Percentiles rank a stretch among this genome's conserved stretches.
phyloP scores from a whole-genome alignment of 2,329 filamentous ascomycete species.

The Cucurbitaria berberidis region DNA sequence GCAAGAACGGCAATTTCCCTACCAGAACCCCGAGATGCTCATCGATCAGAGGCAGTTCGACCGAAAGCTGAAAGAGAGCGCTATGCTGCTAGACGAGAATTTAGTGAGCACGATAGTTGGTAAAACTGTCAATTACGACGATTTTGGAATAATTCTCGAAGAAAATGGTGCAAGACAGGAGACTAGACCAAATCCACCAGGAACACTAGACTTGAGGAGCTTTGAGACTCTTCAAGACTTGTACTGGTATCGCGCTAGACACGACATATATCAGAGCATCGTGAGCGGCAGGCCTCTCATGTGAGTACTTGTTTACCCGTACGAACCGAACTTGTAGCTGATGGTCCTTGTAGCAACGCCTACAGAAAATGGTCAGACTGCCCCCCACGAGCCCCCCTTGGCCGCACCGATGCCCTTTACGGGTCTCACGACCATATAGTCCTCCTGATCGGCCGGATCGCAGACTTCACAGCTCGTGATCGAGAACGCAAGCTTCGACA shows the following conservation, averaged over 20 bases:
- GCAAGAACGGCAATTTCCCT: constrained; percentile 46
- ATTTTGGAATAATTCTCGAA: constrained; percentile 59
- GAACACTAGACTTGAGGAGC: constrained; percentile 69
- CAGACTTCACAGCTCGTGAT: constrained; percentile 79
- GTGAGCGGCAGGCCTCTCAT: constrained; percentile 84
- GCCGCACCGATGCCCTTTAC: constrained; percentile 78
- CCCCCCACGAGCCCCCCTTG: constrained; percentile 81
- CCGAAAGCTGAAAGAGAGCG: constrained; percentile 55
- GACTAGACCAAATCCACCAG: constrained; percentile 44
- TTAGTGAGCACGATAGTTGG: constrained; percentile 66
- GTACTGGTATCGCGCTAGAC: constrained; percentile 96
- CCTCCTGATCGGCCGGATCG: constrained; percentile 78
- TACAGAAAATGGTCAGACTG: constrained; percentile 85
- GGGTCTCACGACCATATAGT: constrained; percentile 89
- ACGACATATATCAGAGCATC: constrained; percentile 90
- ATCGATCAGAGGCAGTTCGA: constrained; percentile 38
- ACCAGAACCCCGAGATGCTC: constrained; percentile 39
- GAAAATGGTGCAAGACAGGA: constrained; percentile 32
- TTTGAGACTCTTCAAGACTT: constrained; percentile 85
- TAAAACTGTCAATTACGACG: constrained; percentile 63
- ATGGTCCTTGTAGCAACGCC: constrained; percentile 67
- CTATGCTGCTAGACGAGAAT: constrained; percentile 51
- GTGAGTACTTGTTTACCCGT: constrained; percentile 62
- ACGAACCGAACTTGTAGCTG: constrained; percentile 19
- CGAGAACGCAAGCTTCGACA: constrained; percentile 76